Base-by-base conservation (phyloP, 179 eudicot genomes). In the Camellia oleifera region DNA sequence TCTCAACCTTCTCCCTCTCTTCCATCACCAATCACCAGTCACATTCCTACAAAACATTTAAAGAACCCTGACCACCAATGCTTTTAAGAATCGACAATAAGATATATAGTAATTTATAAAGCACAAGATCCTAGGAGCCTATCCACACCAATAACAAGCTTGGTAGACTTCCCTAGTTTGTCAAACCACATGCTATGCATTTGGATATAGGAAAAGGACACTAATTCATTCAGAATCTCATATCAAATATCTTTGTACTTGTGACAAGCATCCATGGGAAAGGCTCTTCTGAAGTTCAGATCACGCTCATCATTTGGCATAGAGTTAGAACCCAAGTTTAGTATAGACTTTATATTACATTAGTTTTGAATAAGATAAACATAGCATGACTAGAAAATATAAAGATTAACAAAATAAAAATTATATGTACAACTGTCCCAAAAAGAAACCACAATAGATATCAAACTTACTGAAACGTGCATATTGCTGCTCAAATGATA, bases 401-500 rank as follows among this genome's bases (percentile, higher is more conserved):
- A 15, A 65, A 46, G 71, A 46, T 40, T 4, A 18, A 13, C 17
- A 20, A 26, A 12, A 76, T 11, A n/a, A 17, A 61, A 46, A 26
- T 1, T 69, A 13, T 44, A 46, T 15, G 3, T 17, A 78, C 11
- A 40, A 69, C 61, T 64, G 62, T 26, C 64, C 44, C 45, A 62
- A 32, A 40, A 79, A 61, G 12, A 42, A 75, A 32, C 17, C 6
- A 44, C 7, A 7, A 23, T 58, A 77, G 48, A 67, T 67, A 65
- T 13, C 76, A 70, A 48, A 89, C 99, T 81, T 76, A 97, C 99
- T 92, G 88, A 97, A 97, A 72, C 99, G 98, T 26, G 68, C 93
- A 91, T 92, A 88, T 76, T 97, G 99, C 86, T 97, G 97, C 88
- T 92, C 98, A 84, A 92, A 94, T 73, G 99, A 87, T 58, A 97